phyloP scores from a whole-genome alignment of 768 basidiomycete species.

The Lactarius hengduanensis region DNA sequence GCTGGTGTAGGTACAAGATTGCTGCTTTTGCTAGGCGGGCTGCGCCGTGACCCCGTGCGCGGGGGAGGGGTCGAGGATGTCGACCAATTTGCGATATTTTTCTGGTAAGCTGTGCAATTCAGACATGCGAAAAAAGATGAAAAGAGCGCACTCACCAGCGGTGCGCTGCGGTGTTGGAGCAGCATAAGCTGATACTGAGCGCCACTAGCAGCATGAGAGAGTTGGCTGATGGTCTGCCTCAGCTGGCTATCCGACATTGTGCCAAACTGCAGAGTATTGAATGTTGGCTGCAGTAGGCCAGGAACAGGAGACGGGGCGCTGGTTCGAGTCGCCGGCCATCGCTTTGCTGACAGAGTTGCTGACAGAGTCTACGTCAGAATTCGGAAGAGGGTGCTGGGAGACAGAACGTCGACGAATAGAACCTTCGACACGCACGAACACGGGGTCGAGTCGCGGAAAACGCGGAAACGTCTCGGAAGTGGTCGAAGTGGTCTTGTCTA shows the following conservation, averaged over 20 bases:
- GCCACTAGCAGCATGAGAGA: constrained; percentile 39
- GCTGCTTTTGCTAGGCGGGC: constrained; percentile 42
- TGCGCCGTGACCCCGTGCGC: constrained; percentile 44
- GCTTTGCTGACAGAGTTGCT: constrained; percentile 24
- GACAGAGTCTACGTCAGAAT: constrained; percentile 12
- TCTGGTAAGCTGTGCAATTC: constrained; percentile 50
- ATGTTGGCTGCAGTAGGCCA: constrained; percentile 9
- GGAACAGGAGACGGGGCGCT: constrained; percentile 20
- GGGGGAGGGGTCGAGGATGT: constrained; percentile 55
- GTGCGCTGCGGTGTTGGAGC: constrained; percentile 35
- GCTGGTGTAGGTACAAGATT: constrained; percentile 39
- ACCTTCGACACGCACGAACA: not conserved
- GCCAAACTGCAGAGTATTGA: constrained; percentile 35
- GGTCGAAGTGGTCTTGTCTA: constrained; percentile 4
- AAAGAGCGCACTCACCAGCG: constrained; percentile 3
- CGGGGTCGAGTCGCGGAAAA: not conserved
- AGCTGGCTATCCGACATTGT: constrained; percentile 63
- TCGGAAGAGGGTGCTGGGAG: constrained; percentile 16
- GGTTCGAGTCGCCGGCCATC: constrained; percentile 21
- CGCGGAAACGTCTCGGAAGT: not conserved
- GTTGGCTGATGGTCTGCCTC: constrained; percentile 58
- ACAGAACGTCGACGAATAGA: not conserved
- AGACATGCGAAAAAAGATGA: not conserved
- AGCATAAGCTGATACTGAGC: constrained; percentile 39
- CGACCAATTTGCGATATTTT: constrained; percentile 72